Base-by-base conservation (phyloP, 2,329 filamentous ascomycete species). In the Raffaelea albimanens region DNA sequence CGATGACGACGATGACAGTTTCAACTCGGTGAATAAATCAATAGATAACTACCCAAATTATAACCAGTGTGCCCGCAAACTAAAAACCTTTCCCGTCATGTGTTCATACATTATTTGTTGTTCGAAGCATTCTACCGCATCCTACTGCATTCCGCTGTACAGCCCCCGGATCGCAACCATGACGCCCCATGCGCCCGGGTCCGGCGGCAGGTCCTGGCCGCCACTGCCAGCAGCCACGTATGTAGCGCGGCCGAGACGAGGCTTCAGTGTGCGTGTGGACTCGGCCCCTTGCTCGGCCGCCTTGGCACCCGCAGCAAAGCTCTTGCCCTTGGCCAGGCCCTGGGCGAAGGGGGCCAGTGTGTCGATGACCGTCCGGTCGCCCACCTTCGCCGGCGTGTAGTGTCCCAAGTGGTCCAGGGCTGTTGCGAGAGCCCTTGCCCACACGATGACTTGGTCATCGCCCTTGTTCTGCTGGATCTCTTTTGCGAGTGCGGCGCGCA, bases 121-220 rank as follows among this genome's bases (percentile, higher is more conserved):
- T 38, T 19, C n/a, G 5, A 10, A 10, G 9, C 25, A 5, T 23
- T 29, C 20, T 4, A 13, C 20, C 25, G 25, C 25, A 7, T 7
- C 25, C 25, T 29, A n/a, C 20, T 25, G 40, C 20, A 55, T 48
- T 14, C 57, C 58, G 31, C 49, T 31, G 44, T 59, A 52, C 44
- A 73, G 50, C 2, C 67, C 71, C 52, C 64, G 61, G 40, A 75
- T 68, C 2, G 66, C 73, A 16, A 76, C 72, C 72, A 80, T 80
- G 21, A 83, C 72, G n/a, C 81, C 83, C 69, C 82, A 80, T 4
- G 83, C 83, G 25, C 83, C 82, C 0, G 83, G 83, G 60, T 87
- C 83, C 3, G 83, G 82, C 4, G 83, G 79, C 47, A 75, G 52
- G 40, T 70, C 71, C 45, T 63, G 63, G 46, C 67, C 70, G 50